These are phyloP conservation scores for Cytauxzoon felis DNA, from an alignment of 169 alveolate genomes.

Conservation along the genomic window DNA sequence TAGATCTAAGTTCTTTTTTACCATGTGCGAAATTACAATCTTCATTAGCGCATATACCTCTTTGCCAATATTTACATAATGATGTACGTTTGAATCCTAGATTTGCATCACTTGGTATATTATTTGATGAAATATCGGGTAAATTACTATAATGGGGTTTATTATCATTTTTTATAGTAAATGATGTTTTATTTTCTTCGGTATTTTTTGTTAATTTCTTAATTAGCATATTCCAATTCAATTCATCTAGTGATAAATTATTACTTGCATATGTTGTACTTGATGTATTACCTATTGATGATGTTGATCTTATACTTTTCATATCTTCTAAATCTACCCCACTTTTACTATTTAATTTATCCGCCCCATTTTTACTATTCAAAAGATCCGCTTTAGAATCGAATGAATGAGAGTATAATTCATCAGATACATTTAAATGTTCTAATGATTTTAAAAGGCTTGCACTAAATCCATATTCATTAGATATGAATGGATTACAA, in stretches of 20 bases:
- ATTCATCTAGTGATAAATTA: conserved; percentile 4
- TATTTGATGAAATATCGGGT: neutral
- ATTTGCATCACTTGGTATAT: conserved; percentile 16
- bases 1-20: conserved; percentile 60
- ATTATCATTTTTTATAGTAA: neutral
- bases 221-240: conserved; percentile 22
- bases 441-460: neutral
- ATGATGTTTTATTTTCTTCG: neutral
- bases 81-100: conserved; percentile 52
- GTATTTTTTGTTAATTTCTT: conserved; percentile 6
- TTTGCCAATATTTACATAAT: conserved; percentile 68
- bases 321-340: too few species aligned
- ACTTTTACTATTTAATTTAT: neutral
- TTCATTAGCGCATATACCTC: conserved; percentile 60
- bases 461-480: too few species aligned
- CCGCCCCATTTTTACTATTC: neutral
- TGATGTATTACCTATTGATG: too few species aligned
- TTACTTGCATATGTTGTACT: too few species aligned
- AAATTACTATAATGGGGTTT: neutral
- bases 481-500: too few species aligned
- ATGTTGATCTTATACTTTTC: too few species aligned
- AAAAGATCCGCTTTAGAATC: neutral
- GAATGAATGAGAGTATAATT: neutral
- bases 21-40: conserved; percentile 76
- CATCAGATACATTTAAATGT: neutral